phyloP scores from a whole-genome alignment of 2,329 filamentous ascomycete genomes.

The Trichoderma sp. region DNA sequence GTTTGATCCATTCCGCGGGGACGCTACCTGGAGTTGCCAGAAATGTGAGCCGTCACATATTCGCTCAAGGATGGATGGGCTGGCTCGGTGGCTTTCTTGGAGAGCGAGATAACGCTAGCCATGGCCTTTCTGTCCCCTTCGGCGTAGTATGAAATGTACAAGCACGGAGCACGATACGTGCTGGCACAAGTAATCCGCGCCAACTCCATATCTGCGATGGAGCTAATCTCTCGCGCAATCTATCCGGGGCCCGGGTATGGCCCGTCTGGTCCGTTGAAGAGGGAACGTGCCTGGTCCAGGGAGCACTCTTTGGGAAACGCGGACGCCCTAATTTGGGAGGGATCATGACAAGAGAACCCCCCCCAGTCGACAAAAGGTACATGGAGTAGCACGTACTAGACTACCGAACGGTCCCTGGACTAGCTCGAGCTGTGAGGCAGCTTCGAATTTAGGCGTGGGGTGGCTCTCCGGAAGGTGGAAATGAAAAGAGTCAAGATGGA shows the following conservation, averaged over 20 bases:
- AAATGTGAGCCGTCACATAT: conserved; percentile 9
- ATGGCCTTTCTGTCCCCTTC: neutral
- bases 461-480: conserved; percentile 6
- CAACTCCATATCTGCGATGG: conserved; percentile 17
- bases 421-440: conserved; percentile 1
- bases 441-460: conserved; percentile 7
- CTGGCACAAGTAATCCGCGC: neutral
- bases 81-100: conserved; percentile 17
- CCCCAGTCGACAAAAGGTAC: neutral
- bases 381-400: neutral
- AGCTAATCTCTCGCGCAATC: conserved; percentile 20
- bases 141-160: conserved; percentile 5
- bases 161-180: neutral
- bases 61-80: conserved; percentile 4
- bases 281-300: conserved; percentile 8
- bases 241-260: conserved; percentile 19
- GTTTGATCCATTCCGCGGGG: conserved; percentile 7
- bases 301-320: conserved; percentile 11
- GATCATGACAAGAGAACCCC: neutral
- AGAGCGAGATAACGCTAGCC: conserved; percentile 4
- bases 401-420: conserved; percentile 1
- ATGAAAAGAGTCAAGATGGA: neutral
- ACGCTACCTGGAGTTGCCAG: neutral
- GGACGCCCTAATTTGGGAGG: conserved; percentile 7
- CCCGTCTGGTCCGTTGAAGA: conserved; percentile 15